phyloP scores from a whole-genome alignment of 495 filamentous ascomycete species.

The Letharia lupina region DNA sequence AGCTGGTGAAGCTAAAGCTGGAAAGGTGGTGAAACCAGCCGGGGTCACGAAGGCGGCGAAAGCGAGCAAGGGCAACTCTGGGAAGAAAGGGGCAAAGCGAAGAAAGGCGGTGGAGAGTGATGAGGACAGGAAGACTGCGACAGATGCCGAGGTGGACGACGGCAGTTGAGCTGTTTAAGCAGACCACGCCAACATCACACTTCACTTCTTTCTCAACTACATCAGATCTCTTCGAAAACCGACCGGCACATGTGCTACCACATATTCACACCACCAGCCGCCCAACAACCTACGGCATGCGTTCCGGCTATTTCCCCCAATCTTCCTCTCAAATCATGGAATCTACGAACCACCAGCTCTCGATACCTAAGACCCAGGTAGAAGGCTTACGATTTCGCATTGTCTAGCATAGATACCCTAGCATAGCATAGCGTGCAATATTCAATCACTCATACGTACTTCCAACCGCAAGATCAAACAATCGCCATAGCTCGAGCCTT shows the following conservation, averaged over 20 bases:
- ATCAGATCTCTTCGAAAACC: not conserved
- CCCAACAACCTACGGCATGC: not conserved
- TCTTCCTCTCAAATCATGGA: not conserved
- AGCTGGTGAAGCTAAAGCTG: not conserved
- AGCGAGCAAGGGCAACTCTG: not conserved
- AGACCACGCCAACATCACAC: not conserved
- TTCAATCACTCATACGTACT: not conserved
- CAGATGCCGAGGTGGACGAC: not conserved
- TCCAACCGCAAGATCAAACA: too few relatives aligned
- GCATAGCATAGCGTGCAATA: not conserved
- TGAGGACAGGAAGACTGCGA: not conserved
- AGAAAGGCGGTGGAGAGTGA: not conserved
- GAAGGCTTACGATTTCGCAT: not conserved
- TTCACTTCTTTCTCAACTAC: not conserved
- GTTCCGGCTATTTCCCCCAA: not conserved
- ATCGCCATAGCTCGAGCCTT: not conserved
- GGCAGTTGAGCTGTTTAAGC: not conserved
- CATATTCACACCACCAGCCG: not conserved
- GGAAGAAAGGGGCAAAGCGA: not conserved
- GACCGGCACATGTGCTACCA: not conserved
- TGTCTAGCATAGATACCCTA: not conserved
- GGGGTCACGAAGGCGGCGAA: not conserved
- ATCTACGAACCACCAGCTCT: not conserved
- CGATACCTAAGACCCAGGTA: too few relatives aligned
- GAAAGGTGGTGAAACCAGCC: not conserved